Base-by-base conservation (phyloP, 345 rosid genomes). In the Dipteronia dyeriana region DNA sequence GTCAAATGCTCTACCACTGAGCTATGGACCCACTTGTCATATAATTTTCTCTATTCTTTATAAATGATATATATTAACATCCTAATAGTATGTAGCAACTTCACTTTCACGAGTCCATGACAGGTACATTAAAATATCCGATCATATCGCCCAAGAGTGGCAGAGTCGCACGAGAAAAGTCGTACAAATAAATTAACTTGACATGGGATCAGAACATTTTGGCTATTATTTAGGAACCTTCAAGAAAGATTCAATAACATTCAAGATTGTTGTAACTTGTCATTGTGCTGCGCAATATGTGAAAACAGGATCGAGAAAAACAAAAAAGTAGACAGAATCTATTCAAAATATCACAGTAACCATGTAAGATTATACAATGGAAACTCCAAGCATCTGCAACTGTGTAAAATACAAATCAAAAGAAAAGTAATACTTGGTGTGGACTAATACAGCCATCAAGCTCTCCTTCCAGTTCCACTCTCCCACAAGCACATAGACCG, bases 1-100 rank as follows among this genome's bases (percentile, higher is more conserved):
- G 93, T 87, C 90, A 86, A 87, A 80, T 90, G 93, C 92, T 91
- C 94, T 90, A 87, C 94, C 91, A 91, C 94, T 90, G 93, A 91
- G 91, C 93, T 91, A 91, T 84, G 87, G 88, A 88, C 91, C 89
- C 93, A 7, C 17, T 0, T 38, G 29, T 4, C 0, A 5, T 34
- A 0, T 4, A 34, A 5, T 34, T 4, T 34, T 34, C 38, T 4
- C 38, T 34, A 0, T 34, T 34, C 6, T 4, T 34, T 34, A 34
- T 34, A 34, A 34, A 5, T 5, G 6, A 34, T 34, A 34, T 34
- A 34, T 0, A 4, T 34, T 34, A 34, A 34, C 6, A 34, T 4
- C 38, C 5, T 4, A 31, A 31, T 31, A 31, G 4, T 31, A 31
- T 39, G 0, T 3, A 41, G 45, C 10, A 1, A 19, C 16, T 13